Evolutionary conservation across 2,329 filamentous ascomycete genomes (phyloP), one percentile per base, ranked within the genome.

Genomic region (Xylariaceae sp.): DNA sequence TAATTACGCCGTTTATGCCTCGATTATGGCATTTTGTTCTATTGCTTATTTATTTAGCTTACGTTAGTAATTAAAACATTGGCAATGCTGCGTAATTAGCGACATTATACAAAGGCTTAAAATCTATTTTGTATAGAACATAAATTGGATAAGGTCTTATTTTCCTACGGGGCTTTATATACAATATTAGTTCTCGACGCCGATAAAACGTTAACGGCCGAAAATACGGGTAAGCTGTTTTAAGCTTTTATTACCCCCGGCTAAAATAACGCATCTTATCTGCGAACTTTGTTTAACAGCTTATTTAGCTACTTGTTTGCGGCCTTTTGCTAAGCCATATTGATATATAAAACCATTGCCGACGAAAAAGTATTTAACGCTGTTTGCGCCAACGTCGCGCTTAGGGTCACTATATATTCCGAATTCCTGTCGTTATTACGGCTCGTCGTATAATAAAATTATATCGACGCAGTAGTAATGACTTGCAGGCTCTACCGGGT

Each of bases 181-280:
- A 80, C 71, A 0, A 65, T 81, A 42, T 47, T 87, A 13, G 74
- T 85, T 0, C 43, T 87, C 2, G 83, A 87, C 54, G 83, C 67
- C 0, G 82, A 87, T 62, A 78, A 68, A 55, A 87, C 82, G 0
- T 63, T 88, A 48, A 65, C 73, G 5, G 50, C 74, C 1, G 57
- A 73, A 12, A 82, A 86, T 54, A 77, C 75, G 5, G 76, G 78
- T 0, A 48, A 38, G 0, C 38, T 80, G 48, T 83, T 83, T 63
- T 84, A 77, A 79, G 55, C 17, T 11, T 17, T 14, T 18, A 5
- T 4, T 13, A 4, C 14, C 3, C 11, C 14, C 7, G 3, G 12
- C 5, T 33, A 17, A 16, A 19, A 13, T 2, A 13, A 51, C 49
- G 14, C 7, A n/a, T 50, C 48, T 47, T 65, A 69, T 0, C 59